Conservation (phyloP, 176 grass and related monocot species). For the Luzula sylvatica region DNA sequence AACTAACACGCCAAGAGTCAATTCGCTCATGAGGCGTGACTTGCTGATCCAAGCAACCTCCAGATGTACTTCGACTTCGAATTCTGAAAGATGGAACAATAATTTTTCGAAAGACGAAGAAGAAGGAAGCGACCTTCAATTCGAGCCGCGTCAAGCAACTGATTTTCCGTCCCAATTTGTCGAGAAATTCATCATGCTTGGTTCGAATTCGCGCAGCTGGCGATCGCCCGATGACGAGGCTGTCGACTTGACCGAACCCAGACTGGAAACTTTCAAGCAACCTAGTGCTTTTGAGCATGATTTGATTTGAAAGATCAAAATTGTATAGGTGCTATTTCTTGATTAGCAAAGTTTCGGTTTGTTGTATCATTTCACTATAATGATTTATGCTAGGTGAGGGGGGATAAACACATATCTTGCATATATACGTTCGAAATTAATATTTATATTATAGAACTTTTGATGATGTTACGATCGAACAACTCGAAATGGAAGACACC, state of each 20-base stretch:
- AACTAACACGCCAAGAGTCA: conserved; percentile 7
- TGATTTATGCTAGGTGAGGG: too few relatives aligned
- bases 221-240: conserved; percentile 42
- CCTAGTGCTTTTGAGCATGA: conserved; percentile 16
- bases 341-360: too few relatives aligned
- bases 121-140: not conserved
- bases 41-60: conserved; percentile 1
- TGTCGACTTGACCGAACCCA: conserved; percentile 76
- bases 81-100: conserved; percentile 26
- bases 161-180: conserved; percentile 26
- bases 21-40: not conserved
- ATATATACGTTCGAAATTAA: too few relatives aligned
- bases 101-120: conserved; percentile 11
- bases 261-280: conserved; percentile 64
- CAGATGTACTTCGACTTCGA: not conserved
- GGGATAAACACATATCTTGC: too few relatives aligned
- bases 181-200: conserved; percentile 31
- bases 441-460: too few relatives aligned
- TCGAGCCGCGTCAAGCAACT: conserved; percentile 5
- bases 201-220: conserved; percentile 21
- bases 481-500: too few relatives aligned
- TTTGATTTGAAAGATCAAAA: not conserved
- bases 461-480: too few relatives aligned
- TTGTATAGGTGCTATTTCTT: not conserved
- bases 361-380: too few relatives aligned